phyloP scores from a whole-genome alignment of 331 rosid genomes.

The Arachis monticola region DNA sequence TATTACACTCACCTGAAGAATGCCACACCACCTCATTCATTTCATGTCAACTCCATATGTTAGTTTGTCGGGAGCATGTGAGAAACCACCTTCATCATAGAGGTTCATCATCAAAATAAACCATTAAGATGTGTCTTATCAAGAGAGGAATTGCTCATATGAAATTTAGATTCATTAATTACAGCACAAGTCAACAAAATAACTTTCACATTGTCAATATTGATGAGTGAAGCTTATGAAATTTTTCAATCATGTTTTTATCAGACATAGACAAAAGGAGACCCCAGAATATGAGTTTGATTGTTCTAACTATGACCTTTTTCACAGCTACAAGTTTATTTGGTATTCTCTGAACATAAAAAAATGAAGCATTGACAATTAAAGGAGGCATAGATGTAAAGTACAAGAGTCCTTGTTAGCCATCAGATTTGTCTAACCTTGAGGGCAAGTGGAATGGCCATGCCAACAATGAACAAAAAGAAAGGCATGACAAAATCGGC shows the following conservation, averaged over 20 bases:
- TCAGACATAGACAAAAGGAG: constrained; percentile 41
- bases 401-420: neutral
- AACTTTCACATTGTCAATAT: constrained; percentile 20
- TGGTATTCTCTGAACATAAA: constrained; percentile 67
- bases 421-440: constrained; percentile 55
- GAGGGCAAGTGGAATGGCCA: constrained; percentile 86
- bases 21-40: constrained; percentile 85
- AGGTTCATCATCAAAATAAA: constrained; percentile 34
- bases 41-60: constrained; percentile 88
- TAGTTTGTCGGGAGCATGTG: constrained; percentile 90
- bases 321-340: constrained; percentile 58
- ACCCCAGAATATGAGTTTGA: constrained; percentile 94
- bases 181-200: neutral
- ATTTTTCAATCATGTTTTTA: constrained; percentile 3
- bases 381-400: neutral
- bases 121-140: neutral
- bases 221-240: neutral
- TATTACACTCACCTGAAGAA: constrained; percentile 75
- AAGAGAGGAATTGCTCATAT: neutral
- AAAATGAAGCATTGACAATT: constrained; percentile 13
- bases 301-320: constrained; percentile 74
- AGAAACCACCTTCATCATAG: constrained; percentile 79
- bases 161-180: neutral
- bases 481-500: constrained; percentile 98
- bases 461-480: constrained; percentile 94